Evolutionary conservation across 2,329 filamentous ascomycete species (phyloP), one percentile per base, ranked within the genome.

Genomic region (Colletotrichum cuscutae): DNA sequence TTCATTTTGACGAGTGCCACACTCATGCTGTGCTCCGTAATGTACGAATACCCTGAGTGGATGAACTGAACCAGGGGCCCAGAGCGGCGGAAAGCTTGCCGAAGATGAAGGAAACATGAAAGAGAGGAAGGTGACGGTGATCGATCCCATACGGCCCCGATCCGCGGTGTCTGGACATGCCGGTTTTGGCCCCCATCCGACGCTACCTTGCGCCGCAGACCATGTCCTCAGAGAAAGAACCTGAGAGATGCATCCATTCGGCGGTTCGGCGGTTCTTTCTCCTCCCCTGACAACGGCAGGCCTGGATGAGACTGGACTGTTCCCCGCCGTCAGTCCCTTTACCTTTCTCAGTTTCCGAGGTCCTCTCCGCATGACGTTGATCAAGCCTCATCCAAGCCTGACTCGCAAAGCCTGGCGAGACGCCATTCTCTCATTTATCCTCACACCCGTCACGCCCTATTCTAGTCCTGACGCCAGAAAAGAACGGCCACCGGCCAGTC

Each of bases 281-380:
- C 19, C 42, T 49, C 19, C 42, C 8, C 42, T 49, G 42, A 7
- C 42, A 49, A 22, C n/a, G 19, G 19, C 42, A 22, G 7, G 42
- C 42, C 42, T 49, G 42, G 15, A 49, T 49, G 42, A 22, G 42
- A 49, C 42, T n/a, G 19, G 42, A 22, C 42, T 11, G 15, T 49
- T 22, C 19, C 19, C 42, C 42, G 15, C 42, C 19, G 42, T 9
- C 32, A 35, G 19, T 49, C 3, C 19, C 19, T 22, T n/a, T 22
- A 9, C 42, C 42, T 22, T 11, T 49, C 19, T 22, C 42, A 49
- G 1, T 22, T 49, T n/a, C 49, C 12, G 19, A 19, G n/a, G 2
- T 19, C 13, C 37, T 32, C 24, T 62, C 57, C 52, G 65, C 65
- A 72, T 72, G 69, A 72, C 65, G 30, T 63, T 68, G 8, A 62